These are phyloP conservation scores for Diaporthe australafricana DNA, from an alignment of 2,329 filamentous ascomycete genomes.

Conservation along the genomic window DNA sequence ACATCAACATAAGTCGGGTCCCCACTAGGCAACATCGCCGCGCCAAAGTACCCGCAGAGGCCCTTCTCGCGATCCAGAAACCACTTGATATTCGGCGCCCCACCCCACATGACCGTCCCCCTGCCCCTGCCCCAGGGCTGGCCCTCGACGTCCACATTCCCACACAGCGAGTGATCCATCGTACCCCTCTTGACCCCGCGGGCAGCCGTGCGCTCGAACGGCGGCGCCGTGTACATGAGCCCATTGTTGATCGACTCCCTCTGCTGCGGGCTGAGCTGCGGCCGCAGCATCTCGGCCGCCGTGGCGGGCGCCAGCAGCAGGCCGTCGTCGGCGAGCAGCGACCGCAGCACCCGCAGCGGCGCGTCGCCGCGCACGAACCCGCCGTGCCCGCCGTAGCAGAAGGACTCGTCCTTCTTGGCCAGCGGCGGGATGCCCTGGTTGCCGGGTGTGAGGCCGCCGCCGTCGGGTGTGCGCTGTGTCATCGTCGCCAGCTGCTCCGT, in stretches of 20 bases:
- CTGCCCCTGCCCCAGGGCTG: conserved; percentile 56
- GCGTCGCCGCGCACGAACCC: conserved; percentile 51
- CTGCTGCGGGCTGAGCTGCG: conserved; percentile 52
- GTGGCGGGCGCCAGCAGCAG: conserved; percentile 57
- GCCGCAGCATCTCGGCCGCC: conserved; percentile 58
- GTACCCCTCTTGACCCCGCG: conserved; percentile 40
- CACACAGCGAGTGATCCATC: conserved; percentile 54
- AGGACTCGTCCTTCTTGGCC: conserved; percentile 43
- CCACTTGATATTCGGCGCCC: conserved; percentile 58
- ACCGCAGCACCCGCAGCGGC: conserved; percentile 58
- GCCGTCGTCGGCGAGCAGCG: conserved; percentile 60
- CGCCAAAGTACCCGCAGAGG: conserved; percentile 51
- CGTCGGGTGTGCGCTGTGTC: conserved; percentile 49
- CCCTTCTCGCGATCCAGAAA: conserved; percentile 61
- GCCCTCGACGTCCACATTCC: conserved; percentile 53
- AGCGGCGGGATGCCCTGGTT: conserved; percentile 49
- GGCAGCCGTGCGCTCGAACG: conserved; percentile 46
- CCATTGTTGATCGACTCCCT: conserved; percentile 44
- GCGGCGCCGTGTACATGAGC: conserved; percentile 46
- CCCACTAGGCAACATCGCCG: conserved; percentile 29
- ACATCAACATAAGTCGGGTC: conserved; percentile 32
- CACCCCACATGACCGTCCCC: conserved; percentile 58
- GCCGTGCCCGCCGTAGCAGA: conserved; percentile 58
- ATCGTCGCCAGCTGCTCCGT: conserved; percentile 51
- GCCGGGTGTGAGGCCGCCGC: conserved; percentile 49